Conservation (phyloP, 1,139 yeast genomes). For the Sugiyamaella sp. region DNA sequence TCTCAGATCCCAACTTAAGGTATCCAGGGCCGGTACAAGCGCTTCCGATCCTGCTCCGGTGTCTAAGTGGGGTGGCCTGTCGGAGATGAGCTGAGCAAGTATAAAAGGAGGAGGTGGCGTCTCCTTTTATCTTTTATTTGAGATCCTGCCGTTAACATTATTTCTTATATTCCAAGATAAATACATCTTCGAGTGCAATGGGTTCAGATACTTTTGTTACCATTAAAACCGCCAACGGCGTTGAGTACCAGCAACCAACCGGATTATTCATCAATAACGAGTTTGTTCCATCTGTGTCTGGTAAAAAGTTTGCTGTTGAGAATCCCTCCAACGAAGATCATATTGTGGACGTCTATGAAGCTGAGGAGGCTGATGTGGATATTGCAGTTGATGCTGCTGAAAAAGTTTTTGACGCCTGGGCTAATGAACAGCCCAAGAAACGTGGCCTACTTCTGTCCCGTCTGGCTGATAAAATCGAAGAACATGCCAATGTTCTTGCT, state of each 20-base stretch:
- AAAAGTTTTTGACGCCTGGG: conserved; percentile 51
- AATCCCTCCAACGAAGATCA: conserved; percentile 53
- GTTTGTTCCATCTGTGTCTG: conserved; percentile 63
- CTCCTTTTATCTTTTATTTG: background rate
- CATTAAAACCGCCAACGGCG: conserved; percentile 62
- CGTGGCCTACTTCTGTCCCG: conserved; percentile 51
- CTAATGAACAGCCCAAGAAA: conserved; percentile 51
- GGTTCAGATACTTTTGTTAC: conserved; percentile 14
- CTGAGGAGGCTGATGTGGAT: conserved; percentile 59
- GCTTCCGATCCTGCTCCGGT: background rate
- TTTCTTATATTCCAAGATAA: background rate
- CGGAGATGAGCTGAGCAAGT: background rate
- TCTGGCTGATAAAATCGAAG: conserved; percentile 57
- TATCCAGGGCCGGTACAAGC: too few species aligned
- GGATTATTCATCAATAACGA: conserved; percentile 85
- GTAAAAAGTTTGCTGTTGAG: conserved; percentile 54
- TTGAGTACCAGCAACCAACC: conserved; percentile 63
- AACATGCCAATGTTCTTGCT: conserved; percentile 52
- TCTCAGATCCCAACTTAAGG: too few species aligned
- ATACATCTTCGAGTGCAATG: background rate
- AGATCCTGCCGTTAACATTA: background rate
- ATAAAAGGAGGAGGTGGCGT: background rate
- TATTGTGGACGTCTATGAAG: conserved; percentile 56
- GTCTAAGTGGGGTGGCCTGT: background rate
- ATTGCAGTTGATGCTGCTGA: conserved; percentile 62